A percentile compares a stretch with the other conserved stretches of the same genome.
These are phyloP conservation scores for Bertia moriformis DNA, from an alignment of 2,329 filamentous ascomycete genomes.

Conservation along the genomic window DNA sequence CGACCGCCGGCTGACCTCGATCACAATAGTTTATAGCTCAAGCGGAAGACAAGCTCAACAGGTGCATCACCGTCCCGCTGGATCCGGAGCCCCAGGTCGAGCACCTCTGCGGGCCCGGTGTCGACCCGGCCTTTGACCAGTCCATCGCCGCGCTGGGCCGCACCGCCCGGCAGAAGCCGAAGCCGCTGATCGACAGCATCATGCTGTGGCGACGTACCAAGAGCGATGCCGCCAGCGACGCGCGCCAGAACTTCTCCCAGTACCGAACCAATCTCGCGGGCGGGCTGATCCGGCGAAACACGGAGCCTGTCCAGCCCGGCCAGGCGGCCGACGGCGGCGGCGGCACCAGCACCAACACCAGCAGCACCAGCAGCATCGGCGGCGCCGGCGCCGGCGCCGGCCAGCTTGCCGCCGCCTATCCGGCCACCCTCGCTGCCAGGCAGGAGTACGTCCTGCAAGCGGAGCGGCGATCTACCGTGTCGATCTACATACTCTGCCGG, in stretches of 20 bases:
- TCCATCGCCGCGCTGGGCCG: slow-evolving; percentile 85
- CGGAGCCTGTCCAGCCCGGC: slow-evolving; percentile 36
- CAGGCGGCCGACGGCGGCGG: not conserved
- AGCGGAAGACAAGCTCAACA: slow-evolving; percentile 89
- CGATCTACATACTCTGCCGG: slow-evolving; percentile 87
- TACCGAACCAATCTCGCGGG: slow-evolving; percentile 21
- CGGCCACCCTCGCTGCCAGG: slow-evolving; percentile 20
- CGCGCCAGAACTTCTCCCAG: slow-evolving; percentile 37
- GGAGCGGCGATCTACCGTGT: slow-evolving; percentile 81
- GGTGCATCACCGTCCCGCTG: slow-evolving; percentile 70
- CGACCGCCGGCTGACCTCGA: slow-evolving; percentile 18
- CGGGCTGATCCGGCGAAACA: slow-evolving; percentile 54
- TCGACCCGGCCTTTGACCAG: slow-evolving; percentile 82
- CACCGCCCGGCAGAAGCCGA: slow-evolving; percentile 85
- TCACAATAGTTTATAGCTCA: slow-evolving; percentile 78
- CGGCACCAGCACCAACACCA: slow-evolving; percentile 31
- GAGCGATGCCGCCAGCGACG: slow-evolving; percentile 70
- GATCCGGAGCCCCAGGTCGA: slow-evolving; percentile 77
- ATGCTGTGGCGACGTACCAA: slow-evolving; percentile 98
- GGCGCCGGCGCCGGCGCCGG: slow-evolving; percentile 13
- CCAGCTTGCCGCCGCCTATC: slow-evolving; percentile 13
- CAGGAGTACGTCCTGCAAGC: slow-evolving; percentile 66
- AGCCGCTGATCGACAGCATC: slow-evolving; percentile 86
- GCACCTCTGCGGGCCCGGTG: slow-evolving; percentile 75
- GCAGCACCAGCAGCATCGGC: slow-evolving; percentile 13